A percentile compares a stretch with the other conserved stretches of the same genome.
These are phyloP conservation scores for Chenopodium quinoa DNA, from an alignment of 148 eudicot genomes.

Conservation along the genomic window DNA sequence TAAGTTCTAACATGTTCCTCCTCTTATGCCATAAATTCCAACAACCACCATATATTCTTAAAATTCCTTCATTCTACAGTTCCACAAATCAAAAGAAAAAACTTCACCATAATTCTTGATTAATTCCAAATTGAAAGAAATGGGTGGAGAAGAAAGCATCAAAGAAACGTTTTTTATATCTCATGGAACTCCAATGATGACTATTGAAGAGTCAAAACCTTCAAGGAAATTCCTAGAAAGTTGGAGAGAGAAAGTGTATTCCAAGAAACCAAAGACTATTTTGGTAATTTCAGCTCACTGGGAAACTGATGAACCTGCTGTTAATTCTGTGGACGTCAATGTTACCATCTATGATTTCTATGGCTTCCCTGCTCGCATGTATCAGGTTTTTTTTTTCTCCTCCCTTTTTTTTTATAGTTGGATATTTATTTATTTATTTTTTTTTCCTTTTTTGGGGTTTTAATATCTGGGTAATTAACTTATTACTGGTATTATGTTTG, in stretches of 20 bases:
- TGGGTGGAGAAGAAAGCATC: slow-evolving; percentile 13
- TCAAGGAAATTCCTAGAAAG: slow-evolving; percentile 48
- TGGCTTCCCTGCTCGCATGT: slow-evolving; percentile 57
- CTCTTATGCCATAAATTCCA: not conserved
- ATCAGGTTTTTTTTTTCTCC: slow-evolving; percentile 44
- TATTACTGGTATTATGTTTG: not conserved
- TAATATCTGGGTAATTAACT: no score
- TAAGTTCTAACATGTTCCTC: not conserved
- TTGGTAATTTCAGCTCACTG: slow-evolving; percentile 65
- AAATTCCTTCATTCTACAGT: not conserved
- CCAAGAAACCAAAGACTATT: slow-evolving; percentile 44
- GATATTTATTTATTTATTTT: not conserved
- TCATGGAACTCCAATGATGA: slow-evolving; percentile 58
- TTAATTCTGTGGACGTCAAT: slow-evolving; percentile 39
- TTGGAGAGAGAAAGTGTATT: slow-evolving; percentile 36
- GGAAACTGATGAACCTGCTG: slow-evolving; percentile 57
- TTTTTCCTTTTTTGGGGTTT: not conserved
- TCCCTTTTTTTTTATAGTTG: not conserved
- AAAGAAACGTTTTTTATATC: slow-evolving; percentile 56
- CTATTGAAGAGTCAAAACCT: slow-evolving; percentile 51
- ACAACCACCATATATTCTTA: not conserved
- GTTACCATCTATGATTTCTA: slow-evolving; percentile 63
- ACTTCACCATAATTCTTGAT: not conserved
- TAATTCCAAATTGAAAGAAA: not conserved
- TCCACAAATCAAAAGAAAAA: slow-evolving; percentile 7